A percentile compares a stretch with the other conserved stretches of the same genome.
phyloP scores from a whole-genome alignment of 2,329 filamentous ascomycete genomes.

The Juglanconis juglandina region DNA sequence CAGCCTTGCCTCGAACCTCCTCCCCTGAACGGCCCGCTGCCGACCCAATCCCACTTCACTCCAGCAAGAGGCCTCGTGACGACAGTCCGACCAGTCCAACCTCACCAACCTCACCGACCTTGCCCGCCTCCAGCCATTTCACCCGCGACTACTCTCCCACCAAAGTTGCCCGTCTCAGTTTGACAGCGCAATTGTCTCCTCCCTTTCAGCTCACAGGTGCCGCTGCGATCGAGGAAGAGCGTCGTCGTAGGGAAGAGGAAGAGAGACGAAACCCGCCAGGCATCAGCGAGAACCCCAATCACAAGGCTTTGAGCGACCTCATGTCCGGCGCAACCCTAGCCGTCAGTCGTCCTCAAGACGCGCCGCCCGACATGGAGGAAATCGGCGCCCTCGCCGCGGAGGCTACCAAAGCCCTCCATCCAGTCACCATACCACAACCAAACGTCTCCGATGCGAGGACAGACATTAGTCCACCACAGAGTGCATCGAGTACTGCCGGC shows the following conservation, averaged over 20 bases:
- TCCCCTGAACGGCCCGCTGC: slow-evolving; percentile 38
- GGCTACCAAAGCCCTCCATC: slow-evolving; percentile 33
- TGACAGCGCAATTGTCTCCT: slow-evolving; percentile 40
- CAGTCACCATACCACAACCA: slow-evolving; percentile 29
- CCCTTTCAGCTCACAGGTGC: slow-evolving; percentile 48
- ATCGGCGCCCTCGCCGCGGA: slow-evolving; percentile 20
- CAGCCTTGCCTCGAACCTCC: slow-evolving; percentile 33
- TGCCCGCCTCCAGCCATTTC: slow-evolving; percentile 24
- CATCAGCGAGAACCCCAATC: slow-evolving; percentile 52
- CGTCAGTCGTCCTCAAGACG: slow-evolving; percentile 56
- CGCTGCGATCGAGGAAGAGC: slow-evolving; percentile 52
- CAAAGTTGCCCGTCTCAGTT: slow-evolving; percentile 49
- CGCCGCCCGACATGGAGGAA: slow-evolving; percentile 29
- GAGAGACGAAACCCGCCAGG: slow-evolving; percentile 38
- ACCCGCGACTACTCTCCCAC: slow-evolving; percentile 46
- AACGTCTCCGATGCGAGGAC: slow-evolving; percentile 33
- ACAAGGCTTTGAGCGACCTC: slow-evolving; percentile 50
- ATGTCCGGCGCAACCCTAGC: slow-evolving; percentile 50
- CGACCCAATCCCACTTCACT: slow-evolving; percentile 35
- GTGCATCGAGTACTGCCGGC: slow-evolving; percentile 36
- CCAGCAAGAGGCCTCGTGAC: slow-evolving; percentile 47
- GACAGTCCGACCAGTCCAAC: slow-evolving; percentile 34
- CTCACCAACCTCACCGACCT: slow-evolving; percentile 30
- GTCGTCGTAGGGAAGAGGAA: slow-evolving; percentile 45
- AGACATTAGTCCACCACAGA: slow-evolving; percentile 42